These are phyloP conservation scores for Globomyces pollinis-pini DNA, from an alignment of 192 early-diverging fungal genomes.

Conservation along the genomic window DNA sequence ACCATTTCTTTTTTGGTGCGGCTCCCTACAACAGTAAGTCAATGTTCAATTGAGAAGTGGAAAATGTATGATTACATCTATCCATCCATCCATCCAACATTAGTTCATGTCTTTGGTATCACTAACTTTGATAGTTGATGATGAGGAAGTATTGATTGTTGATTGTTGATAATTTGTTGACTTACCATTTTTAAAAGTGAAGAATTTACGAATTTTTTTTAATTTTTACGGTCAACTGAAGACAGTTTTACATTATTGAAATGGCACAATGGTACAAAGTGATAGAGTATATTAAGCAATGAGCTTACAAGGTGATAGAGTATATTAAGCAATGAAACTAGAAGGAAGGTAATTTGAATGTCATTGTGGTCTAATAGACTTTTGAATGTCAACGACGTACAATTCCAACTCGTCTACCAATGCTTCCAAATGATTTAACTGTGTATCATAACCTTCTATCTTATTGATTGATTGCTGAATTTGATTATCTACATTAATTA, in stretches of 20 bases:
- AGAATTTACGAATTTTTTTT: not conserved
- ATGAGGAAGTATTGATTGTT: no score
- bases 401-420: conserved; percentile 2
- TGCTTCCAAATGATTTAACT: conserved; percentile 5
- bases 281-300: not conserved
- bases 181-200: conserved; percentile 5
- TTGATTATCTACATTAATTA: not conserved
- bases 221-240: not conserved
- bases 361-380: not conserved
- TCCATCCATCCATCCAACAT: no score
- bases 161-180: not conserved
- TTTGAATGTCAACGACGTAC: not conserved
- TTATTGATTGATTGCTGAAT: not conserved
- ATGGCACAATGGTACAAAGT: not conserved
- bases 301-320: not conserved
- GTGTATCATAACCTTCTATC: not conserved
- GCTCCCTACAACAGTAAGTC: no score
- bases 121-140: no score
- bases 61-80: no score
- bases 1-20: conserved; percentile 97
- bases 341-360: not conserved
- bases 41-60: no score
- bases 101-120: no score
- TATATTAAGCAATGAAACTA: not conserved
- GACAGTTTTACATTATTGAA: not conserved